Base-by-base conservation (phyloP, 257 asterid genomes). In the Avicennia marina region DNA sequence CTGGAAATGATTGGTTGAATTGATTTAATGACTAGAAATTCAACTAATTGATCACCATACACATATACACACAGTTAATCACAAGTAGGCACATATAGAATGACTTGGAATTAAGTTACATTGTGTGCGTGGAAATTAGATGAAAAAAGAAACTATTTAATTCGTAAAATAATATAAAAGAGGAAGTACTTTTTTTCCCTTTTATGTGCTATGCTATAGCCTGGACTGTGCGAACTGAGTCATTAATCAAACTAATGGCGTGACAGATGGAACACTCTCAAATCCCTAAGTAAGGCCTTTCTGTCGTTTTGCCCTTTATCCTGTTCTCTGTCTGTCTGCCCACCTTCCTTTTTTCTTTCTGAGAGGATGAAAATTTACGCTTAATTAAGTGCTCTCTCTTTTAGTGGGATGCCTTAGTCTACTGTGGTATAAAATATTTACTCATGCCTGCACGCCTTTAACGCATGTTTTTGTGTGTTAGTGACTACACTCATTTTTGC, bases 391-490 rank as follows among this genome's bases (percentile, higher is more conserved):
- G 18, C n/a, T n/a, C n/a, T n/a, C n/a, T n/a, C n/a, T n/a, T n/a
- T 45, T 43, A 42, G 52, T 61, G 59, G 61, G 40, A 61, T 54
- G 53, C 21, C 29, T 34, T 15, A 3, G 24, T 36, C 13, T 5
- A 25, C 19, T 25, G 41, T 36, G 0, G 13, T 2, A 36, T 5
- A 36, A 36, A 6, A 27, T 17, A 11, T 11, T 38, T 22, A 53
- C 13, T 56, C 43, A 69, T 62, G 61, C 57, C 49, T 69, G 75
- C 75, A 69, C 66, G 75, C 66, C 59, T 63, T 56, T 16, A 63
- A 34, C 42, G 75, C 75, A 63, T 63, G 70, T 60, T 53, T 68
- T 45, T 32, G 66, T 60, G 63, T 47, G 65, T 55, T 69, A 32
- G 65, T 69, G 74, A 31, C 45, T 62, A 48, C 50, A 48, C 61